These are phyloP conservation scores for Kondoa malvinella DNA, from an alignment of 768 basidiomycete genomes.

Conservation along the genomic window DNA sequence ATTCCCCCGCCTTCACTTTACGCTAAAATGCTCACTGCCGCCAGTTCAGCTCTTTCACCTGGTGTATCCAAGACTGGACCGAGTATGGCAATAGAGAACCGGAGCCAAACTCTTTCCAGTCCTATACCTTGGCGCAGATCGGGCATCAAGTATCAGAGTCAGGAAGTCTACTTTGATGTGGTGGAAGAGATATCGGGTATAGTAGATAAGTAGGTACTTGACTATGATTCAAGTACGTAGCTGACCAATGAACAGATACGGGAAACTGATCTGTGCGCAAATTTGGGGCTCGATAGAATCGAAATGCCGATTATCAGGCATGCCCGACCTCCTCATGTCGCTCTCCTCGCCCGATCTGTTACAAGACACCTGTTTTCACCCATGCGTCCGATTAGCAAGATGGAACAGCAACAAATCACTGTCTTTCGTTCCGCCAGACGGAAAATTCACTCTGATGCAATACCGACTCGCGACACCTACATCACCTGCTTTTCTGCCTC, in stretches of 20 bases:
- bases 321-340: conserved; percentile 65
- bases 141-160: conserved; percentile 62
- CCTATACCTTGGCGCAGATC: conserved; percentile 87
- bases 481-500: conserved; percentile 35
- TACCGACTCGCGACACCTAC: conserved; percentile 50
- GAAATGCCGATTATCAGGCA: conserved; percentile 68
- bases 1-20: conserved; percentile 79
- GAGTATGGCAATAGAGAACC: neutral
- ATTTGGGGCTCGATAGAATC: conserved; percentile 64
- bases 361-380: conserved; percentile 70
- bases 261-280: conserved; percentile 47
- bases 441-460: conserved; percentile 63
- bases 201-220: conserved; percentile 48
- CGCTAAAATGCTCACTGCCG: conserved; percentile 46
- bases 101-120: conserved; percentile 45
- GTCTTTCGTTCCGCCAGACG: conserved; percentile 89
- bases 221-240: conserved; percentile 22
- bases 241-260: conserved; percentile 40
- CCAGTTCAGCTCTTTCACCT: conserved; percentile 35
- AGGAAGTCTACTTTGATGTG: conserved; percentile 87
- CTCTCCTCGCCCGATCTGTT: conserved; percentile 60
- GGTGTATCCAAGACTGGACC: neutral
- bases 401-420: conserved; percentile 60
- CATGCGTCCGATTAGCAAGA: conserved; percentile 68
- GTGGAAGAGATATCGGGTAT: conserved; percentile 62